Evolutionary conservation across 164 flowering plant genomes (phyloP).

Genomic region (Platanus orientalis): DNA sequence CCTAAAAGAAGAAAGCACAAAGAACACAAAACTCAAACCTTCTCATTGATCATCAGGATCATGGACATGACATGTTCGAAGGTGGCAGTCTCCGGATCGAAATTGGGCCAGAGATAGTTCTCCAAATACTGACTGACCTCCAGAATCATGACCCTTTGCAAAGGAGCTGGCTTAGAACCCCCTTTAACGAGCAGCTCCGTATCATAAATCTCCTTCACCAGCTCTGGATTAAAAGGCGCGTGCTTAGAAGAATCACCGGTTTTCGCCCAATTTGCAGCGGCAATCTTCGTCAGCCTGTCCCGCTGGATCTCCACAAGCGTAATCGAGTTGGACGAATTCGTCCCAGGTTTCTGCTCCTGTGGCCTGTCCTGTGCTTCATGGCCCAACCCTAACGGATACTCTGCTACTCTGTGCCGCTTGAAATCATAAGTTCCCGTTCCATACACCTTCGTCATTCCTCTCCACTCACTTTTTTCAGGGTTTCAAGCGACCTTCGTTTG

Average conservation of each 20-base stretch:
- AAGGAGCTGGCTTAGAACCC: slow-evolving; percentile 65
- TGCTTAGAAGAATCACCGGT: slow-evolving; percentile 28
- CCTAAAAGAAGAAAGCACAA: background rate
- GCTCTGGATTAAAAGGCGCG: slow-evolving; percentile 45
- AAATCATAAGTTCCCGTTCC: slow-evolving; percentile 83
- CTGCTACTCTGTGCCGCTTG: slow-evolving; percentile 89
- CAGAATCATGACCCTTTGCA: slow-evolving; percentile 90
- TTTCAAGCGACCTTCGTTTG: no score
- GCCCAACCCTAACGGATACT: slow-evolving; percentile 58
- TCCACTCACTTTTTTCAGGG: no score
- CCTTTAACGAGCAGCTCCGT: slow-evolving; percentile 62
- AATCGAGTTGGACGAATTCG: slow-evolving; percentile 51
- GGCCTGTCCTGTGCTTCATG: slow-evolving; percentile 27
- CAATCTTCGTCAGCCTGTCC: slow-evolving; percentile 78
- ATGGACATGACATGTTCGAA: slow-evolving; percentile 98
- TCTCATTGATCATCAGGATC: slow-evolving; percentile 95
- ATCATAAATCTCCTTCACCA: slow-evolving; percentile 78
- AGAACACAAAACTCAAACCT: slow-evolving; percentile 38
- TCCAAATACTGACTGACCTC: slow-evolving; percentile 97
- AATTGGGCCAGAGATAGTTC: slow-evolving; percentile 93
- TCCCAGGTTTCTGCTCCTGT: slow-evolving; percentile 41
- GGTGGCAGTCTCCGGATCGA: slow-evolving; percentile 59
- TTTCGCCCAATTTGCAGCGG: slow-evolving; percentile 65
- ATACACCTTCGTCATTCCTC: slow-evolving; percentile 68
- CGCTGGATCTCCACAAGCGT: slow-evolving; percentile 75